Evolutionary conservation across 345 rosid genomes (phyloP), one percentile per base, ranked within the genome.

Genomic region (Murraya paniculata): DNA sequence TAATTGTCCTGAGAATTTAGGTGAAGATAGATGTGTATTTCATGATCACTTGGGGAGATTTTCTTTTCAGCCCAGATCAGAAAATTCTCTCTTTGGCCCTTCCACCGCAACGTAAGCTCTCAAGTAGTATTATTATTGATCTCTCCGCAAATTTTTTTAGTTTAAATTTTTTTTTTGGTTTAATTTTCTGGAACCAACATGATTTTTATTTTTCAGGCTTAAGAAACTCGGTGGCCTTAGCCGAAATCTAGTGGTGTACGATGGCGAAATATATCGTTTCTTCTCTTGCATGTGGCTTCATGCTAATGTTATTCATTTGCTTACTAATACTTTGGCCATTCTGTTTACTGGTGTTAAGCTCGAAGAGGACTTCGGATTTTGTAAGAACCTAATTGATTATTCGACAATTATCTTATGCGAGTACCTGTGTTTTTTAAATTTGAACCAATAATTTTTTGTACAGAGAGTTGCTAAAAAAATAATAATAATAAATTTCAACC

Each of bases 271-370:
- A 35, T 94, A 97, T 94, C 94, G 99, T 35, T 89, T 97, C 7
- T n/a, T 93, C 11, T 84, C 93, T 39, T 94, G 97, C 80, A 90
- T 93, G 81, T 97, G 98, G 98, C 90, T 94, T 74, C 99, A 94
- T 62, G 97, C 92, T 1, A 98, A 98, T 6, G 85, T 93, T 75
- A 75, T 93, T 50, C 98, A 97, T 81, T 80, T 97, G 74, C 70
- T 85, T 36, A 80, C 89, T 36, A 97, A 97, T 72, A 90, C 89
- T 94, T 59, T 92, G 53, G 88, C 97, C 84, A 91, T 97, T 79
- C 70, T 94, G 30, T 85, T 85, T 56, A 88, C 87, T 1, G 98
- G 98, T 64, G 81, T 94, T 80, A 89, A 88, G 21, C 87, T 94
- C 14, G 98, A 96, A 81, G 90, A 87, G 78, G 98, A 96, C 81